phyloP scores from a whole-genome alignment of 2,329 filamentous ascomycete genomes.

The Colletotrichum neosansevieriae region DNA sequence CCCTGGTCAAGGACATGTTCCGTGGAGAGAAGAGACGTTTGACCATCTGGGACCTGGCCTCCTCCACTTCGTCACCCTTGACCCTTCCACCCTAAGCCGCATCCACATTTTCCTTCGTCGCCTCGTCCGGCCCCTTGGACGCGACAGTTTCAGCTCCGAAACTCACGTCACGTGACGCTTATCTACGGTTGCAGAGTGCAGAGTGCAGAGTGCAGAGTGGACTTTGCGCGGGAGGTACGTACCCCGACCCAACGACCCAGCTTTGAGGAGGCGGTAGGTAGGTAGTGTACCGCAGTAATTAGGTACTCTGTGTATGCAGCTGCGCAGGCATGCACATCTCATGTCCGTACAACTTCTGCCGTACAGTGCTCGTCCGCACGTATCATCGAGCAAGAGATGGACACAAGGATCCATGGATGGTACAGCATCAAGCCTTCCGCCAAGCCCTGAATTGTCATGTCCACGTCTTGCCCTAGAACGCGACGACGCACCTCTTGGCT shows the following conservation, averaged over 20 bases:
- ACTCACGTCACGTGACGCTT: slow-evolving; percentile 34
- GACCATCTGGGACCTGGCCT: slow-evolving; percentile 38
- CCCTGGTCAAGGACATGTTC: slow-evolving; percentile 39
- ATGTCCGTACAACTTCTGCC: slow-evolving; percentile 28
- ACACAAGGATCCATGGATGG: slow-evolving; percentile 6
- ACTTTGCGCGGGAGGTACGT: too few species aligned
- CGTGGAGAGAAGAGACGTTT: slow-evolving; percentile 39
- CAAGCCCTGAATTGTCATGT: slow-evolving; percentile 38
- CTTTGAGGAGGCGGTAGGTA: too few species aligned
- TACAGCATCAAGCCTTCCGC: slow-evolving; percentile 18
- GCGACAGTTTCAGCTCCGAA: slow-evolving; percentile 40
- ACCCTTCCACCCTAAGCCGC: background rate
- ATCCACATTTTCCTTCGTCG: background rate
- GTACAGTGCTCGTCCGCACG: slow-evolving; percentile 27
- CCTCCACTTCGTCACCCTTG: slow-evolving; percentile 4
- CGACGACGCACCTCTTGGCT: slow-evolving; percentile 13
- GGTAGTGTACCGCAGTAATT: too few species aligned
- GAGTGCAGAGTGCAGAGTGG: too few species aligned
- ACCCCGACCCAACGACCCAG: too few species aligned
- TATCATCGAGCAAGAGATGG: slow-evolving; percentile 5
- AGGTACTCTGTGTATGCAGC: background rate
- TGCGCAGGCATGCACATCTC: slow-evolving; percentile 11
- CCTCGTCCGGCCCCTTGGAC: slow-evolving; percentile 35
- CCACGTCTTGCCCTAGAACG: slow-evolving; percentile 33
- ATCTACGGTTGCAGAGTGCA: background rate